Evolutionary conservation across 148 eudicot species (phyloP).

Genomic region (Simmondsia chinensis): DNA sequence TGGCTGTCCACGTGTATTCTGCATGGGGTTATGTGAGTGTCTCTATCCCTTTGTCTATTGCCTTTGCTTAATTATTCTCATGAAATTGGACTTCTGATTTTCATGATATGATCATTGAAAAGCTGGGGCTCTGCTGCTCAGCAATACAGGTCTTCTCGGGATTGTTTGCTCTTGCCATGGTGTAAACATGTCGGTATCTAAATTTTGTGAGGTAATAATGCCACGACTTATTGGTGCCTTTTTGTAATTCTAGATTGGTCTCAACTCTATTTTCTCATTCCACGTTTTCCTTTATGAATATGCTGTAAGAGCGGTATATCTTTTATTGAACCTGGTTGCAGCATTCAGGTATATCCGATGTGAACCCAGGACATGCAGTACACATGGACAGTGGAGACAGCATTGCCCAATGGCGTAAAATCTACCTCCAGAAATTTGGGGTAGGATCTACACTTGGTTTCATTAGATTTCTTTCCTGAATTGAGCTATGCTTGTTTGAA

Average conservation of each 20-base stretch:
- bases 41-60: neutral
- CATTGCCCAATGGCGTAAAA: constrained; percentile 63
- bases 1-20: constrained; percentile 54
- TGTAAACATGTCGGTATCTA: constrained; percentile 48
- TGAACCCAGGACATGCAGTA: constrained; percentile 58
- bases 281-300: neutral
- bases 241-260: neutral
- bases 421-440: constrained; percentile 38
- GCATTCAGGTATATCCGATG: constrained; percentile 58
- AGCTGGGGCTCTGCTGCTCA: constrained; percentile 59
- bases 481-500: neutral
- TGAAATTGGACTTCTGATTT: too few species aligned
- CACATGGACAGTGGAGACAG: constrained; percentile 59
- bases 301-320: constrained; percentile 1
- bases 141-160: constrained; percentile 61
- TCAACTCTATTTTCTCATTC: neutral
- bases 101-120: constrained; percentile 12
- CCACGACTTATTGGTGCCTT: neutral
- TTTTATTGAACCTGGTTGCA: constrained; percentile 18
- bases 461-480: neutral
- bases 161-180: constrained; percentile 68
- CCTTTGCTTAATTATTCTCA: constrained; percentile 1
- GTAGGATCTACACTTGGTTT: constrained; percentile 23
- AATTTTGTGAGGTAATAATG: constrained; percentile 49
- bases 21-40: constrained; percentile 51